Evolutionary conservation across 805 yeast species (phyloP).

Genomic region (Starmerella scarabaei): DNA sequence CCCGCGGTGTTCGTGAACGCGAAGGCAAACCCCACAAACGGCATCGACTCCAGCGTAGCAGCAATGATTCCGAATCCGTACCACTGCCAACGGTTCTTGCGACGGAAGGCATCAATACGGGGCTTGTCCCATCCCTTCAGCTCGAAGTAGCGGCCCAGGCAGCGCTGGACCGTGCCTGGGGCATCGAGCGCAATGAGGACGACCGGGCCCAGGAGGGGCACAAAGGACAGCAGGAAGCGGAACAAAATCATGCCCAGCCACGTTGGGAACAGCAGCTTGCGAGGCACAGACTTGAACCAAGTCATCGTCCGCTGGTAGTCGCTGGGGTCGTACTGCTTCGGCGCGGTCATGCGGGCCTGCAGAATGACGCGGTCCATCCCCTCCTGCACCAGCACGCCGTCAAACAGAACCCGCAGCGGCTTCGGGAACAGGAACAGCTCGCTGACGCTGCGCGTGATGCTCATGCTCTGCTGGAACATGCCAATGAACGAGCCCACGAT

Average conservation of each 20-base stretch:
- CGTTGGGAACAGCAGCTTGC: constrained; percentile 30
- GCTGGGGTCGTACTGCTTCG: constrained; percentile 22
- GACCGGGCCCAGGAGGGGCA: constrained; percentile 52
- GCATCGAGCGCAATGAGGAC: constrained; percentile 40
- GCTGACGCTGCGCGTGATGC: constrained; percentile 33
- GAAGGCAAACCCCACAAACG: constrained; percentile 27
- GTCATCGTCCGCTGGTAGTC: constrained; percentile 28
- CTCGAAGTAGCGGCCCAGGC: constrained; percentile 45
- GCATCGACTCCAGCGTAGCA: constrained; percentile 28
- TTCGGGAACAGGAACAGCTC: constrained; percentile 35
- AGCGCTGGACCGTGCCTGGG: constrained; percentile 39
- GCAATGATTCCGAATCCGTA: constrained; percentile 28
- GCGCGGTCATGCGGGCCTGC: constrained; percentile 27
- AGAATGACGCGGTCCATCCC: constrained; percentile 36
- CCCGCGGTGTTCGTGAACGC: constrained; percentile 29
- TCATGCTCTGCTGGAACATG: constrained; percentile 33
- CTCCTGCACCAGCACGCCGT: constrained; percentile 35
- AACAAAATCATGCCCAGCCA: constrained; percentile 31
- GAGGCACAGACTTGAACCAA: constrained; percentile 29
- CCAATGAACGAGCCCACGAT: constrained; percentile 35
- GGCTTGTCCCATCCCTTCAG: constrained; percentile 39
- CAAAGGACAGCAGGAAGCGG: constrained; percentile 32
- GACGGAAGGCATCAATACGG: constrained; percentile 29
- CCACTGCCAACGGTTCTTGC: constrained; percentile 24
- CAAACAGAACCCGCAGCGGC: constrained; percentile 37